These are phyloP conservation scores for Umbelopsis sp. DNA, from an alignment of 371 early-diverging fungal species.

Conservation along the genomic window DNA sequence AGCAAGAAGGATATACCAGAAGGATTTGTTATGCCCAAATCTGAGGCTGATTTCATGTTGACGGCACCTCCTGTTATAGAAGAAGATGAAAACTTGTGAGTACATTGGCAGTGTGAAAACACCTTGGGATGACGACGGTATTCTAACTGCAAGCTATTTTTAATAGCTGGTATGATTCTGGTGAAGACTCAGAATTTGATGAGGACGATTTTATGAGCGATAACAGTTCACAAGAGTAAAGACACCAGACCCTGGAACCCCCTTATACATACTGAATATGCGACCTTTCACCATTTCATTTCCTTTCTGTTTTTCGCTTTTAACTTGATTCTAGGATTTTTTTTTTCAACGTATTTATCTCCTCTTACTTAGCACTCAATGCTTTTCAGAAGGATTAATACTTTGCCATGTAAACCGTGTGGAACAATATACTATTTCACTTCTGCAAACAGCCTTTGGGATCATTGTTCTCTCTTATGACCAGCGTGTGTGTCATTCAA, in stretches of 20 bases:
- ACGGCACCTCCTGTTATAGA: conserved; percentile 50
- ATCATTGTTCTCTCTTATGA: not conserved
- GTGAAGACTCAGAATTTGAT: conserved; percentile 54
- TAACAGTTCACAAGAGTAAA: conserved; percentile 16
- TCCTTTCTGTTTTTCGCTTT: not conserved
- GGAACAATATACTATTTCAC: not conserved
- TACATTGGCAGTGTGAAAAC: not conserved
- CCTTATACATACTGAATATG: not conserved
- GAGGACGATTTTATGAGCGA: conserved; percentile 34
- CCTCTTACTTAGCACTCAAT: not conserved
- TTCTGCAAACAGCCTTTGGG: too few species aligned
- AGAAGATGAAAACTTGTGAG: conserved; percentile 58
- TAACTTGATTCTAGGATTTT: not conserved
- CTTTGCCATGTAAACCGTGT: conserved; percentile 2
- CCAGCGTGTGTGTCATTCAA: conserved; percentile 17
- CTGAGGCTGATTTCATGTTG: conserved; percentile 52
- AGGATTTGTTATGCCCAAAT: conserved; percentile 58
- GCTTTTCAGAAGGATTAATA: not conserved
- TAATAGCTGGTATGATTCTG: conserved; percentile 58
- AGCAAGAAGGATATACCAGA: conserved; percentile 58
- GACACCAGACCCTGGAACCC: not conserved
- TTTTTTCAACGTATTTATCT: not conserved
- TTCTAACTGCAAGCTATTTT: conserved; percentile 7
- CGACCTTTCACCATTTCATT: not conserved
- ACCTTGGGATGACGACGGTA: not conserved